These are phyloP conservation scores for Scenedesmus sp. DNA, from an alignment of 163 green algal genomes.

Conservation along the genomic window DNA sequence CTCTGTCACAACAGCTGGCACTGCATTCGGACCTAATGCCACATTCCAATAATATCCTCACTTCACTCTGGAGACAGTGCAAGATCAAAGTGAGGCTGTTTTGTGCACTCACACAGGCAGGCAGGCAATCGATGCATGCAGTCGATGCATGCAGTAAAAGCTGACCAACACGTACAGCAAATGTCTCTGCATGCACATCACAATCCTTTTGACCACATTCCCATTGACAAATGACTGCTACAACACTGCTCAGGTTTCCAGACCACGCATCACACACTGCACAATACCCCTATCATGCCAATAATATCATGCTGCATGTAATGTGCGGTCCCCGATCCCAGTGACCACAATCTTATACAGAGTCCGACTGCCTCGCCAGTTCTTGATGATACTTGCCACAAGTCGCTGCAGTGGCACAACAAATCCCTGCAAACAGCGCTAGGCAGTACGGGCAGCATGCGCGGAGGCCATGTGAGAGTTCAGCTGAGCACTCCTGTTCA, in stretches of 20 bases:
- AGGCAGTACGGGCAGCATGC: background rate
- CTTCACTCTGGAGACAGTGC: background rate
- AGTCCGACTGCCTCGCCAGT: background rate
- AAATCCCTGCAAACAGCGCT: background rate
- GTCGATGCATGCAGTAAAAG: too few species aligned
- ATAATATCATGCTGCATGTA: background rate
- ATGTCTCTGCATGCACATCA: background rate
- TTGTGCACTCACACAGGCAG: background rate
- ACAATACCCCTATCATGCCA: background rate
- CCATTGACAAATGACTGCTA: background rate
- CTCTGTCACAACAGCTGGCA: background rate
- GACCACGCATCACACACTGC: background rate
- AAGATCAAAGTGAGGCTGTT: background rate
- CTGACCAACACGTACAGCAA: background rate
- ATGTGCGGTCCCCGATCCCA: background rate
- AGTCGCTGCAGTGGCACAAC: background rate
- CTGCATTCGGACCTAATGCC: background rate
- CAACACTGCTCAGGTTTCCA: background rate
- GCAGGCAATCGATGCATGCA: background rate
- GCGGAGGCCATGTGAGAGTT: background rate
- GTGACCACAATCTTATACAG: background rate
- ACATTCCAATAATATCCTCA: background rate
- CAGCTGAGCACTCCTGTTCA: background rate
- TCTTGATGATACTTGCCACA: background rate
- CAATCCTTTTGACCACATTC: background rate